phyloP scores from a whole-genome alignment of 108 stramenopile genomes.

The Fragilaria radians region DNA sequence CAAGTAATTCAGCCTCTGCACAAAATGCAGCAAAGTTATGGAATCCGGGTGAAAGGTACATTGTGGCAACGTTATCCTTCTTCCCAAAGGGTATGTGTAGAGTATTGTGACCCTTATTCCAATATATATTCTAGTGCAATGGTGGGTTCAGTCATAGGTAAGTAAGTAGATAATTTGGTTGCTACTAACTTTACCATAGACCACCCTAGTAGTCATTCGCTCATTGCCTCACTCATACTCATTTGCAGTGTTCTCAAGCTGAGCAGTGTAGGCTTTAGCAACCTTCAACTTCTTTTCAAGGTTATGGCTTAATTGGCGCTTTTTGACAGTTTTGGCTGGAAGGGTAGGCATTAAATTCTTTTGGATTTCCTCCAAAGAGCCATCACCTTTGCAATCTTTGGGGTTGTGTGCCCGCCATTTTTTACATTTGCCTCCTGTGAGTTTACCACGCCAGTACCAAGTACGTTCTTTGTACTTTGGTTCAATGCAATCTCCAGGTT shows the following conservation, averaged over 20 bases:
- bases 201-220: no score
- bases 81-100: constrained; percentile 1
- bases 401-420: constrained; percentile 1
- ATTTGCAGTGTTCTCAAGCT: neutral
- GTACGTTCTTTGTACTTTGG: neutral
- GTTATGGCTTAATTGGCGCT: no score
- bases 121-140: neutral
- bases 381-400: neutral
- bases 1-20: neutral
- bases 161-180: no score
- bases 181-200: no score
- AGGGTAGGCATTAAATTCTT: neutral
- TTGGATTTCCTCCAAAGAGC: neutral
- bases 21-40: constrained; percentile 16
- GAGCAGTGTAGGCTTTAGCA: neutral
- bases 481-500: neutral
- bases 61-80: constrained; percentile 16
- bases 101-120: neutral
- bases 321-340: no score
- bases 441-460: constrained; percentile 5
- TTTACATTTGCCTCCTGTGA: constrained; percentile 3
- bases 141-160: no score
- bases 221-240: no score
- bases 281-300: neutral
- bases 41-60: constrained; percentile 14